Conservation (phyloP, 108 stramenopile genomes). For the Nannochloropsis gaditana region DNA sequence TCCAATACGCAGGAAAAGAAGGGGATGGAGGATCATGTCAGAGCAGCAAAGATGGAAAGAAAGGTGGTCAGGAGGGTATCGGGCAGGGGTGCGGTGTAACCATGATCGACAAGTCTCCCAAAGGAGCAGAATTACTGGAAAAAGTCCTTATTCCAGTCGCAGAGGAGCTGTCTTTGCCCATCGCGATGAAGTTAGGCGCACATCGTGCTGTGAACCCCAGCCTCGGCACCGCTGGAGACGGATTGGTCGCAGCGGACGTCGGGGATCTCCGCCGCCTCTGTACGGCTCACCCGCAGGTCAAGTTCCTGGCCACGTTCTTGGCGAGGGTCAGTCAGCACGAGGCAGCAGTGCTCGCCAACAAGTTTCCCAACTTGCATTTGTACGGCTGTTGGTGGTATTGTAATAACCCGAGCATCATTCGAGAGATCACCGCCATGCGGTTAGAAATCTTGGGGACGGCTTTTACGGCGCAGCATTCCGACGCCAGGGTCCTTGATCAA, state of each 20-base stretch:
- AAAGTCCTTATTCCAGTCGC: conserved; percentile 64
- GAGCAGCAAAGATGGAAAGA: not conserved
- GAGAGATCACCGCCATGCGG: conserved; percentile 73
- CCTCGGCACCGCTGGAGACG: conserved; percentile 53
- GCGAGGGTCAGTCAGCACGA: conserved; percentile 76
- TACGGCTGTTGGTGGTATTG: conserved; percentile 88
- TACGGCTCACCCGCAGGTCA: conserved; percentile 49
- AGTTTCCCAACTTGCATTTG: conserved; percentile 80
- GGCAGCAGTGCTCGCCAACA: conserved; percentile 70
- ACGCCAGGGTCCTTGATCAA: conserved; percentile 79
- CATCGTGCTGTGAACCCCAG: conserved; percentile 67
- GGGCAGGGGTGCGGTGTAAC: not conserved
- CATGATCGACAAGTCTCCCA: not conserved
- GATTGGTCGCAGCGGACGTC: conserved; percentile 17
- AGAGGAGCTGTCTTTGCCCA: conserved; percentile 67
- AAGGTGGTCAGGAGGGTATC: not conserved
- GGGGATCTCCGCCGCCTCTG: not conserved
- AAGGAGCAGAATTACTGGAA: not conserved
- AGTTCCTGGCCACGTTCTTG: conserved; percentile 79
- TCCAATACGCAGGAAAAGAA: conserved; percentile 32
- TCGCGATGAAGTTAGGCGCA: conserved; percentile 81
- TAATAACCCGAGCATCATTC: conserved; percentile 77
- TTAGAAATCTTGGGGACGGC: conserved; percentile 77
- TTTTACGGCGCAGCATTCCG: conserved; percentile 79
- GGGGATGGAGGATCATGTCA: not conserved